A percentile compares a stretch with the other conserved stretches of the same genome.
Evolutionary conservation across 106 monocot species (phyloP).

Genomic region (Iris macrosiphon): DNA sequence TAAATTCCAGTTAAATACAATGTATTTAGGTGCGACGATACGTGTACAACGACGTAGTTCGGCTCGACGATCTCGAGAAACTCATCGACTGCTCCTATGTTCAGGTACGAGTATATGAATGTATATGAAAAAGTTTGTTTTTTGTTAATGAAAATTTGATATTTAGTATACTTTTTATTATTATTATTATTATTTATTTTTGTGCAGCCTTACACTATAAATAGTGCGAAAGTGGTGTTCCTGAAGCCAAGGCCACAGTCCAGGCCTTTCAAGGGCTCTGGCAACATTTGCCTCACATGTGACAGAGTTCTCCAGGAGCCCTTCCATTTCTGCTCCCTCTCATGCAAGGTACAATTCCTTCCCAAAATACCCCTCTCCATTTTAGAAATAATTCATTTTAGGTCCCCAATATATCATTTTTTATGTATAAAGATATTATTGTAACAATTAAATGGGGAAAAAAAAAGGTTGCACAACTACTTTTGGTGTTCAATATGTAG

Average conservation of each 20-base stretch:
- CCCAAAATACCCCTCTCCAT: neutral
- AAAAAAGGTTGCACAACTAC: no score
- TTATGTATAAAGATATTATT: no score
- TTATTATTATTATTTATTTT: neutral
- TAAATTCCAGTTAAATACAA: no score
- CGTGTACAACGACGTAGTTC: conserved; percentile 85
- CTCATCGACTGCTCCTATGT: conserved; percentile 84
- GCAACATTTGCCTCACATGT: conserved; percentile 79
- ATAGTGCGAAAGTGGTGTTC: conserved; percentile 92
- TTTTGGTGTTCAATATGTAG: no score
- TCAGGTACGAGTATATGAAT: conserved; percentile 37
- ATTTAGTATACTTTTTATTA: neutral
- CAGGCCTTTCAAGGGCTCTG: conserved; percentile 83
- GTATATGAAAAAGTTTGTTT: neutral
- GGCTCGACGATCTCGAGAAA: conserved; percentile 83
- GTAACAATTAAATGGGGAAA: no score
- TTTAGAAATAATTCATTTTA: no score
- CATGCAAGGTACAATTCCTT: conserved; percentile 80
- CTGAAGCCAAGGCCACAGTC: conserved; percentile 87
- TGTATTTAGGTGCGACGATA: conserved; percentile 58
- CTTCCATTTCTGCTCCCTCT: conserved; percentile 82
- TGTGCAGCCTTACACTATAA: conserved; percentile 75
- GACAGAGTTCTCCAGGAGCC: conserved; percentile 93
- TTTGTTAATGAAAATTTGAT: neutral
- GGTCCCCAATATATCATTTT: no score